Base-by-base conservation (phyloP, 1,284 basidiomycete species). In the Tilletiopsis washingtonensis region DNA sequence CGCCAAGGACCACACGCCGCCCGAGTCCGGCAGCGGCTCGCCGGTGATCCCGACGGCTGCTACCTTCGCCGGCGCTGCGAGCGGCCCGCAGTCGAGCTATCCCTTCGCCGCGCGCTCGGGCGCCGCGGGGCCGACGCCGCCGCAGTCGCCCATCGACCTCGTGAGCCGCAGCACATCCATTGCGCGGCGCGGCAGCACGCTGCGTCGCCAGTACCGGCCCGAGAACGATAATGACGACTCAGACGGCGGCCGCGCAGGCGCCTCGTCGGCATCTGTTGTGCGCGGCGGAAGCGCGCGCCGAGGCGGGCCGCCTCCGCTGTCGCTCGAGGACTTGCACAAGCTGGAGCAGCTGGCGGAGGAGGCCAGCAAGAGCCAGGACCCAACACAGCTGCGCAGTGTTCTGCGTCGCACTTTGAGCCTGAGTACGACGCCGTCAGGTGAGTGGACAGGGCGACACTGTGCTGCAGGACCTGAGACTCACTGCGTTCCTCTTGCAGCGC, bases 301-400 rank as follows among this genome's bases (percentile, higher is more conserved):
- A 3, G 44, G 47, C 12, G 53, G 52, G 20, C 78, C 78, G 81
- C n/a, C n/a, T n/a, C 85, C 66, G 74, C 77, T 96, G 47, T 93
- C 90, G 15, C 86, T 97, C 73, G 83, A 79, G 62, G 93, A 97
- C 74, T 77, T 97, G 26, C 91, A 97, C 75, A 84, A 83, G 74
- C 78, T 98, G 54, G 93, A 98, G 74, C 81, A 86, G 71, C 77
- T 97, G 19, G 90, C 91, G 40, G 88, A 94, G 75, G 85, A 89
- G 74, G 72, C 69, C 9, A 68, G 61, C 17, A 79, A 80, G 64
- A 86, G 81, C 60, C 84, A 89, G 63, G 89, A 94, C 75, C 86
- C 90, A 19, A 81, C 84, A 40, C 83, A 82, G 43, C 81, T 96
- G 62, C 81, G 89, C 62, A 86, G 79, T 47, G 81, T 91, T 46